These are phyloP conservation scores for Pterocarpus santalinus DNA, from an alignment of 306 rosid genomes.

Conservation along the genomic window DNA sequence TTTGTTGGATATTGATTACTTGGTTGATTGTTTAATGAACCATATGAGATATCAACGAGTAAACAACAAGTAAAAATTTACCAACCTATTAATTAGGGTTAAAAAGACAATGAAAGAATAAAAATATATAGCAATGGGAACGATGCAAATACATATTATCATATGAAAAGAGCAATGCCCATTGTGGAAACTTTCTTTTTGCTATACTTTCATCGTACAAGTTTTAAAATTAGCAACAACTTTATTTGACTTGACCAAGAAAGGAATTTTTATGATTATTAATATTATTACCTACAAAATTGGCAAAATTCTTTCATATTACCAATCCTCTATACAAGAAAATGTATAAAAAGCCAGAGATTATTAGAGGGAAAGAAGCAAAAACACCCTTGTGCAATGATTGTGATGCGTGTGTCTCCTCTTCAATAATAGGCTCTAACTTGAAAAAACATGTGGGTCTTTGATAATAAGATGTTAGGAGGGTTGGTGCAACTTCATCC, in stretches of 20 bases:
- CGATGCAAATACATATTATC: neutral
- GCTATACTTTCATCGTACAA: neutral
- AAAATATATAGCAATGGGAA: neutral
- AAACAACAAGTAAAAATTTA: neutral
- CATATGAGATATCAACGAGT: neutral
- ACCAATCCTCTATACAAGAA: constrained; percentile 43
- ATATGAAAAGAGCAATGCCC: neutral
- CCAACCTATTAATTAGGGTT: neutral
- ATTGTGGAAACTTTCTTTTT: neutral
- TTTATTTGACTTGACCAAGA: neutral
- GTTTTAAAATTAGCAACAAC: neutral
- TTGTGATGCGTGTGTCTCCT: constrained; percentile 37
- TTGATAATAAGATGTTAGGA: constrained; percentile 30
- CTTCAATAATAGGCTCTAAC: constrained; percentile 50
- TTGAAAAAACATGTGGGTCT: constrained; percentile 10
- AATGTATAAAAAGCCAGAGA: constrained; percentile 43
- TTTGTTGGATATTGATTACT: too few species aligned
- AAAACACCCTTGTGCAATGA: constrained; percentile 15
- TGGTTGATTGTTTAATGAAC: too few species aligned
- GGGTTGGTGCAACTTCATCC: constrained; percentile 53
- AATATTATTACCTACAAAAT: constrained; percentile 3
- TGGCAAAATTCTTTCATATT: constrained; percentile 36
- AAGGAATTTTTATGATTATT: neutral
- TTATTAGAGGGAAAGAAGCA: constrained; percentile 42
- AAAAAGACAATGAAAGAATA: neutral